Base-by-base conservation (phyloP, 768 basidiomycete species). In the Sporobolomyces pararoseus region DNA sequence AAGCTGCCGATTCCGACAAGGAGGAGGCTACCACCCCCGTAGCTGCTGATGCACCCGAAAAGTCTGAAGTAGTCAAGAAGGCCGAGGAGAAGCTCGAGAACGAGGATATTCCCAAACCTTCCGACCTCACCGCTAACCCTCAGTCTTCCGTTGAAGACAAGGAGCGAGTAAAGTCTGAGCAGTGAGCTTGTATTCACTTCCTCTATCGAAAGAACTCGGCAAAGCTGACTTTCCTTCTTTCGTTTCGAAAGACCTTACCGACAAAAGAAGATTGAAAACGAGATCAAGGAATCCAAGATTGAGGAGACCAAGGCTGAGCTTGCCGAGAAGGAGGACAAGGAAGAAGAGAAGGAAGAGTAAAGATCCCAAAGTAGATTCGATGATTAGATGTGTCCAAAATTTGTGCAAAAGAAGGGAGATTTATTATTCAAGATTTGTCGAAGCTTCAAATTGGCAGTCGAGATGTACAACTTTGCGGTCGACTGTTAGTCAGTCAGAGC, bases 251-350 rank as follows among this genome's bases (percentile, higher is more conserved):
- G 58, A 46, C 58, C 58, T 46, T 59, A 59, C 58, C 19, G 58
- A 27, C 58, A 59, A 59, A 42, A 59, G 4, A 59, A 59, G 58
- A 32, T 29, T 2, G 58, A 58, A 27, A 39, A 34, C 13, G 19
- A 58, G 55, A 58, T 59, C 58, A 46, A 46, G 42, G 39, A 59
- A 46, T 59, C 58, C 58, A 59, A 59, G 58, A 59, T 59, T 12
- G 58, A 59, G 27, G 58, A 59, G 58, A 59, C 58, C 58, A 59
- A 59, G 58, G 42, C 44, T 46, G 58, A 59, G 29, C 27, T 59
- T 25, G 42, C 42, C 29, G 58, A 44, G 27, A 32, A 59, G 42
- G 17, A 44, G 7, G 58, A 59, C 10, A n/a, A 58, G 54, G 7
- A 31, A 6, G 21, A 39, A n/a, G 21, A 42, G 37, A 21, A 58